phyloP scores from a whole-genome alignment of 2,329 filamentous ascomycete species.

The Thielaviopsis punctulata region DNA sequence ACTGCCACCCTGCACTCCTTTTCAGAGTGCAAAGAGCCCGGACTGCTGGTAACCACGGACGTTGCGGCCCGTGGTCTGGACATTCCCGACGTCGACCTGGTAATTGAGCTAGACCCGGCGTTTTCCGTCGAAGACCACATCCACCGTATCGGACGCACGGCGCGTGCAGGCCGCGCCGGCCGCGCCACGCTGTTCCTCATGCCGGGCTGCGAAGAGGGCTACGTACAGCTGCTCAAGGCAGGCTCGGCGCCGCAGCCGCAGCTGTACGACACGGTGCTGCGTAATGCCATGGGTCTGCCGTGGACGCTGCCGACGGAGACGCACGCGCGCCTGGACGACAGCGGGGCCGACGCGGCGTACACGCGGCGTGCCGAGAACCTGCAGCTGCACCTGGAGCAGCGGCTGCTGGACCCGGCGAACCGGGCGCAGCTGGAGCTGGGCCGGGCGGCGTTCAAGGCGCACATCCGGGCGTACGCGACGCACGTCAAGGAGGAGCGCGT shows the following conservation, averaged over 20 bases:
- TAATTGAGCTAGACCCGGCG: slow-evolving; percentile 90
- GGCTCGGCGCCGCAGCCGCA: slow-evolving; percentile 30
- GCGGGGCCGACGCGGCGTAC: slow-evolving; percentile 25
- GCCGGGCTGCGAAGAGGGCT: slow-evolving; percentile 82
- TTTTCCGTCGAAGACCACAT: slow-evolving; percentile 89
- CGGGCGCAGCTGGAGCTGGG: slow-evolving; percentile 61
- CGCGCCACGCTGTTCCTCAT: slow-evolving; percentile 79
- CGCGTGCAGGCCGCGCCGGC: slow-evolving; percentile 76
- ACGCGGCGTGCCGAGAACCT: slow-evolving; percentile 38
- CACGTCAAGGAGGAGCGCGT: slow-evolving; percentile 70
- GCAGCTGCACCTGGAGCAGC: slow-evolving; percentile 43
- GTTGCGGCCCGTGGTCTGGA: slow-evolving; percentile 92
- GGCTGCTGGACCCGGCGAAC: slow-evolving; percentile 33
- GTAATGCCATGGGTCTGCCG: slow-evolving; percentile 46
- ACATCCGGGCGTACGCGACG: slow-evolving; percentile 87
- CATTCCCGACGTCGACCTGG: slow-evolving; percentile 83
- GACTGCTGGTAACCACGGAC: slow-evolving; percentile 82
- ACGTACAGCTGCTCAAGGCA: slow-evolving; percentile 54
- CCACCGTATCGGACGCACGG: slow-evolving; percentile 86
- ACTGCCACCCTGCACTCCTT: slow-evolving; percentile 76
- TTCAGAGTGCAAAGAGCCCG: slow-evolving; percentile 52
- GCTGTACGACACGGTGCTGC: slow-evolving; percentile 36
- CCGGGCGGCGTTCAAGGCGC: slow-evolving; percentile 73
- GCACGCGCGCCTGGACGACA: slow-evolving; percentile 28
- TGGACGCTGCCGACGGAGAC: slow-evolving; percentile 57